A percentile compares a stretch with the other conserved stretches of the same genome.
Evolutionary conservation across 176 grass and related monocot genomes (phyloP).

Genomic region (Alopecurus myosuroides): DNA sequence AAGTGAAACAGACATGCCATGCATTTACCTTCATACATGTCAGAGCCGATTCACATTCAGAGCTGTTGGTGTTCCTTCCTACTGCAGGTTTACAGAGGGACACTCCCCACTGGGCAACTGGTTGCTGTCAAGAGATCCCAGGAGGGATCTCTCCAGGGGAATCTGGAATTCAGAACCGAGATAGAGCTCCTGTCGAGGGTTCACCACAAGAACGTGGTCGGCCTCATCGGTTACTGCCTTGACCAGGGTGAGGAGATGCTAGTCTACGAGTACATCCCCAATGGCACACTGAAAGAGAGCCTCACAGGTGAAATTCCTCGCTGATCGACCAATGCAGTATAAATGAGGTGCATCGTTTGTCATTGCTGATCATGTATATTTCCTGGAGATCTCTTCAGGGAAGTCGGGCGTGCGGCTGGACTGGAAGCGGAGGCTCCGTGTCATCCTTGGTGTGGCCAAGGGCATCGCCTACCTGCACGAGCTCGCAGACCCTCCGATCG

Average conservation of each 20-base stretch:
- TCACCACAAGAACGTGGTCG: slow-evolving; percentile 84
- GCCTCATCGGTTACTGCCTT: slow-evolving; percentile 78
- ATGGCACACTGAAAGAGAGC: slow-evolving; percentile 84
- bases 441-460: slow-evolving; percentile 63
- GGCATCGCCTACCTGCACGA: slow-evolving; percentile 84
- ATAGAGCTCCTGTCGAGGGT: slow-evolving; percentile 78
- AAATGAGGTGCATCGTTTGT: neutral
- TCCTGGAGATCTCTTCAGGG: slow-evolving; percentile 28
- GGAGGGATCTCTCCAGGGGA: slow-evolving; percentile 64
- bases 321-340: neutral
- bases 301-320: slow-evolving; percentile 41
- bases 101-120: slow-evolving; percentile 50
- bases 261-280: slow-evolving; percentile 76
- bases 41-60: neutral
- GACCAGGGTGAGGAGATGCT: slow-evolving; percentile 79
- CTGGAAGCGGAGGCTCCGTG: slow-evolving; percentile 60
- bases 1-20: slow-evolving; percentile 11
- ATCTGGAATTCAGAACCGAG: slow-evolving; percentile 66
- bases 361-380: neutral
- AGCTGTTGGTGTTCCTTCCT: neutral
- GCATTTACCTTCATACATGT: neutral
- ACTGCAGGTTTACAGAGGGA: slow-evolving; percentile 69
- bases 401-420: slow-evolving; percentile 78
- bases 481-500: slow-evolving; percentile 73
- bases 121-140: slow-evolving; percentile 73